Conservation (phyloP, 768 basidiomycete genomes). For the Leccinum rimulosum region DNA sequence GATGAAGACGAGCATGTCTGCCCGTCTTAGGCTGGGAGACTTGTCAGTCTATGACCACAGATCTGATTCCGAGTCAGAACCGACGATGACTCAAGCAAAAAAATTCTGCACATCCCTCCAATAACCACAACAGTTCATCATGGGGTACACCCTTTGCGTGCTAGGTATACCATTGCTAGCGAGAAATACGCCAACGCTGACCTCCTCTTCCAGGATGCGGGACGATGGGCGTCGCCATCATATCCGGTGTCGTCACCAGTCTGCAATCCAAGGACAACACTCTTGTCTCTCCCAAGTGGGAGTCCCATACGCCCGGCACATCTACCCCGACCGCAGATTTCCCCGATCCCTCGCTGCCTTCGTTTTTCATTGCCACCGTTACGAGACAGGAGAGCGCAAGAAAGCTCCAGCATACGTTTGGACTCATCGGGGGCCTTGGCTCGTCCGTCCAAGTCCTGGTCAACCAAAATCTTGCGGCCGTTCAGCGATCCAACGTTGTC, state of each 20-base stretch:
- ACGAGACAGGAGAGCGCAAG: slow-evolving; percentile 70
- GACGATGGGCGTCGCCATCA: slow-evolving; percentile 95
- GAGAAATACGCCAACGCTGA: slow-evolving; percentile 12
- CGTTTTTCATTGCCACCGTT: slow-evolving; percentile 85
- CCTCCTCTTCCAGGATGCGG: slow-evolving; percentile 72
- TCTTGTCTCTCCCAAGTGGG: slow-evolving; percentile 51
- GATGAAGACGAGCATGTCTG: slow-evolving; percentile 53
- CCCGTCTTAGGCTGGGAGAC: background rate
- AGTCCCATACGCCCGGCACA: slow-evolving; percentile 70
- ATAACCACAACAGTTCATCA: slow-evolving; percentile 28
- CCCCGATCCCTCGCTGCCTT: slow-evolving; percentile 70
- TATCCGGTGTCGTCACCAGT: slow-evolving; percentile 88
- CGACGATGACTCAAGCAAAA: slow-evolving; percentile 12
- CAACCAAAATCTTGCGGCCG: slow-evolving; percentile 71
- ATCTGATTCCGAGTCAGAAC: background rate
- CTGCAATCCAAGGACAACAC: slow-evolving; percentile 51
- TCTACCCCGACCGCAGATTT: slow-evolving; percentile 57
- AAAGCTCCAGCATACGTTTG: slow-evolving; percentile 63
- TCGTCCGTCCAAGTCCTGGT: slow-evolving; percentile 66
- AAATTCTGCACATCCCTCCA: background rate
- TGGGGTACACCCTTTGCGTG: slow-evolving; percentile 93
- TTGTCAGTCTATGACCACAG: background rate
- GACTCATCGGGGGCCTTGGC: slow-evolving; percentile 55
- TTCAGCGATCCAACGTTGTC: slow-evolving; percentile 75
- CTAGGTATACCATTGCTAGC: slow-evolving; percentile 49